Evolutionary conservation across 768 basidiomycete species (phyloP).

Genomic region (Cytidiella melzeri): DNA sequence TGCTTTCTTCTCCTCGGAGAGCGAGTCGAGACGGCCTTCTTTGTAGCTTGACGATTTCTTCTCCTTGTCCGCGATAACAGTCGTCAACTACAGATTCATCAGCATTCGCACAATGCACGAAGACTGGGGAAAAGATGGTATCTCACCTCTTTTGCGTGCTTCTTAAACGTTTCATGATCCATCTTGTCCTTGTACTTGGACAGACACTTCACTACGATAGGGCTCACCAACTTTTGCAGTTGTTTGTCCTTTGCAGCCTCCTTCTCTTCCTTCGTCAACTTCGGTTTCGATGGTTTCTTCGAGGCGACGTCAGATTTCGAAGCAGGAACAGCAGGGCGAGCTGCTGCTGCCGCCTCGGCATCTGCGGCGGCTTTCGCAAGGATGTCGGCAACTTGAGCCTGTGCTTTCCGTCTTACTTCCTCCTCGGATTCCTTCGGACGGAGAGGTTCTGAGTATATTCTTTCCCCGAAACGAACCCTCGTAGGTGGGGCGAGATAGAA

Average conservation of each 20-base stretch:
- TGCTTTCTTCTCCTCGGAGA: slow-evolving; percentile 78
- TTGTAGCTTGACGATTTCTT: slow-evolving; percentile 81
- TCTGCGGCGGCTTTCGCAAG: slow-evolving; percentile 15
- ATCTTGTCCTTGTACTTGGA: slow-evolving; percentile 77
- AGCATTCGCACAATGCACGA: neutral
- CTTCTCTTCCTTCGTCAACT: slow-evolving; percentile 50
- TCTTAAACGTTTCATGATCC: slow-evolving; percentile 83
- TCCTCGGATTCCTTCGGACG: slow-evolving; percentile 41
- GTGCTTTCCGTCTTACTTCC: slow-evolving; percentile 17
- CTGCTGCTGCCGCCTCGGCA: slow-evolving; percentile 23
- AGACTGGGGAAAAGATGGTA: neutral
- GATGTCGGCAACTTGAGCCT: slow-evolving; percentile 13
- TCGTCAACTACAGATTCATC: slow-evolving; percentile 57
- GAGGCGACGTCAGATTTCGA: slow-evolving; percentile 21
- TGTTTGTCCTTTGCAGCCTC: slow-evolving; percentile 76
- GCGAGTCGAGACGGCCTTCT: slow-evolving; percentile 62
- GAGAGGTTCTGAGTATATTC: too few relatives aligned
- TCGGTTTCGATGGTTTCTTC: slow-evolving; percentile 28
- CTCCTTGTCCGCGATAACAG: slow-evolving; percentile 88
- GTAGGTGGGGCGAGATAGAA: slow-evolving; percentile 5
- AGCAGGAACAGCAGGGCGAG: slow-evolving; percentile 22
- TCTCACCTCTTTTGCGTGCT: slow-evolving; percentile 88
- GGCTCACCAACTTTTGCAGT: slow-evolving; percentile 75
- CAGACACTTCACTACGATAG: slow-evolving; percentile 90
- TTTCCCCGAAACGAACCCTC: too few relatives aligned